These are phyloP conservation scores for Tylopilus cervinicoccineus DNA, from an alignment of 768 basidiomycete genomes.

Conservation along the genomic window DNA sequence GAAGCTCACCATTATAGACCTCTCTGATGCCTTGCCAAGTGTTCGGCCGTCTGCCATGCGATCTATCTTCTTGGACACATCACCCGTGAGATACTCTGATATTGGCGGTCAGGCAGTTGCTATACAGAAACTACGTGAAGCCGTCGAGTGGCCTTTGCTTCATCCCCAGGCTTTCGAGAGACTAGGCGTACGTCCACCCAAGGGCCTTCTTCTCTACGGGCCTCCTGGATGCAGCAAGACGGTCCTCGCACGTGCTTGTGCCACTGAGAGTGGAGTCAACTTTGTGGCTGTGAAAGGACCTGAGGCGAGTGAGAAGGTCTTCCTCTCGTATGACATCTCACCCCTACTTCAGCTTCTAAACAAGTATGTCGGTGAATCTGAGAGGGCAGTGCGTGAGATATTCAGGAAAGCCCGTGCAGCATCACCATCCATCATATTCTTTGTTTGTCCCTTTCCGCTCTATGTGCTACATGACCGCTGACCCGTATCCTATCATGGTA, in stretches of 20 bases:
- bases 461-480: background rate
- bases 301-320: slow-evolving; percentile 54
- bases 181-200: slow-evolving; percentile 83
- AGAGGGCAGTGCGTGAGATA: slow-evolving; percentile 90
- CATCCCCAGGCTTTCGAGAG: slow-evolving; percentile 85
- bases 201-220: slow-evolving; percentile 89
- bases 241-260: slow-evolving; percentile 85
- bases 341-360: slow-evolving; percentile 67
- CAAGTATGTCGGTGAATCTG: slow-evolving; percentile 97
- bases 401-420: slow-evolving; percentile 94
- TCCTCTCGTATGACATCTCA: background rate
- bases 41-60: slow-evolving; percentile 94
- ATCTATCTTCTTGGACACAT: slow-evolving; percentile 85
- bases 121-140: slow-evolving; percentile 84
- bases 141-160: slow-evolving; percentile 91
- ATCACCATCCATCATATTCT: slow-evolving; percentile 94
- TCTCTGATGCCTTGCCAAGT: slow-evolving; percentile 64
- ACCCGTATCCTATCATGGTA: slow-evolving; percentile 29
- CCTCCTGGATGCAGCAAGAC: slow-evolving; percentile 99
- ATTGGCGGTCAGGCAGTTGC: slow-evolving; percentile 83
- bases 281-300: slow-evolving; percentile 97
- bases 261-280: slow-evolving; percentile 91
- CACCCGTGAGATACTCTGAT: slow-evolving; percentile 78
- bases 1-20: slow-evolving; percentile 55
- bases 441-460: slow-evolving; percentile 49